Evolutionary conservation across 2,329 filamentous ascomycete genomes (phyloP), one percentile per base, ranked within the genome.

Genomic region (Bisporella sp.): DNA sequence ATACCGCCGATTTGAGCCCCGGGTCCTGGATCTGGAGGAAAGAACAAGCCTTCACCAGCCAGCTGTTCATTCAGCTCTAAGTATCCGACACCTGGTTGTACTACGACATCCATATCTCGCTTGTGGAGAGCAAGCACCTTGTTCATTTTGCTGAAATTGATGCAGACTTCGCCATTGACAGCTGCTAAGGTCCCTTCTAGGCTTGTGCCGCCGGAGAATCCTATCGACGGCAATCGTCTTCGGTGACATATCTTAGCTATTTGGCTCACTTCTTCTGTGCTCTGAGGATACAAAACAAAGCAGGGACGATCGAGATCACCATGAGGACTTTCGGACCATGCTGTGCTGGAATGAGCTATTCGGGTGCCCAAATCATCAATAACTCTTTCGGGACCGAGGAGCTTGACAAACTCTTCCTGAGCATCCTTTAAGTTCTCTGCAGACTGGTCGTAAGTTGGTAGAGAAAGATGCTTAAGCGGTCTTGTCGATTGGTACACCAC

Each of bases 1-100:
- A 89, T 89, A 50, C 89, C 89, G 50, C 89, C 89, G 58, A 95
- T 95, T 82, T 87, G 87, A 53, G 89, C 89, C 12, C 89, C 88
- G 39, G 89, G 89, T 41, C 21, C 89, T 8, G 89, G 89, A 65
- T 95, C 89, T 1, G 89, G 89, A 21, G 89, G 89, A 71, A 95
- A 95, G 74, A 95, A 93, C 5, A 95, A 77, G 28, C 84, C 85
- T 53, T 87, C 73, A 39, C 80, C 73, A 7, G 71, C 73, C 12
- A 95, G 76, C 56, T 84, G 73, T 61, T 92, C 87, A 62, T 95
- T 95, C 41, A 95, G 73, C 6, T 76, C 68, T 70, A 95, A 87
- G 89, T 89, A 95, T 5, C 87, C 86, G n/a, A 95, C 79, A 1
- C 86, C 89, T 4, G 84, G 84, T 68, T 88, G 85, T 13, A 88